Percentiles rank a stretch among this genome's conserved stretches.
Evolutionary conservation across 257 asterid genomes (phyloP).

Genomic region (Euphrasia confusa): DNA sequence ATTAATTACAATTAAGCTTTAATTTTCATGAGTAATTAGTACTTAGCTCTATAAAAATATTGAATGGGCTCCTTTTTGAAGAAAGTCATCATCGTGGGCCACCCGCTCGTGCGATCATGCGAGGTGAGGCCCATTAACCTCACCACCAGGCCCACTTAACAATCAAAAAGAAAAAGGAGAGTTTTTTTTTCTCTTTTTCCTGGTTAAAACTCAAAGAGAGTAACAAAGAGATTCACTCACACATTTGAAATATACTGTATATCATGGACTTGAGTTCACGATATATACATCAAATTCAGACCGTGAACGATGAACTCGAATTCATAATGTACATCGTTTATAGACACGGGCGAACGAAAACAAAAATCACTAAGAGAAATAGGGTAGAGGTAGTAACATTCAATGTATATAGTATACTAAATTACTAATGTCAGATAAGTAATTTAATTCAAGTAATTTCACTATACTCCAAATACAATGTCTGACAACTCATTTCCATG

Average conservation of each 20-base stretch:
- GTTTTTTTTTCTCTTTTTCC: no score
- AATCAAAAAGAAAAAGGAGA: neutral
- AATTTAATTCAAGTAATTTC: constrained; percentile 4
- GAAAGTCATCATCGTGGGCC: constrained; percentile 46
- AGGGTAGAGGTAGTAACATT: no score
- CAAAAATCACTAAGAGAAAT: no score
- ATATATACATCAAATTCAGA: no score
- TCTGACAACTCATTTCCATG: neutral
- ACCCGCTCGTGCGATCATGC: constrained; percentile 81
- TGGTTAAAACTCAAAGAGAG: neutral
- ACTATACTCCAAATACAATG: constrained; percentile 15
- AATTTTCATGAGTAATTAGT: constrained; percentile 28
- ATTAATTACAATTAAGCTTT: neutral
- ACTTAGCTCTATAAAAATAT: constrained; percentile 21
- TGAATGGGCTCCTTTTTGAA: constrained; percentile 30
- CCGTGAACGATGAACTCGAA: no score
- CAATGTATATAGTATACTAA: no score
- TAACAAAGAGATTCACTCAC: neutral
- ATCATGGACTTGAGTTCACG: no score
- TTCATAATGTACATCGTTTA: no score
- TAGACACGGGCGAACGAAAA: no score
- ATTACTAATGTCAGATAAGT: neutral
- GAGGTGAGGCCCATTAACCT: constrained; percentile 46
- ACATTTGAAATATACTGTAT: no score
- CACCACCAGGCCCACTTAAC: constrained; percentile 24